Evolutionary conservation across 176 grass and related monocot genomes (phyloP), one percentile per base, ranked within the genome.

Genomic region (Carex littledalei): DNA sequence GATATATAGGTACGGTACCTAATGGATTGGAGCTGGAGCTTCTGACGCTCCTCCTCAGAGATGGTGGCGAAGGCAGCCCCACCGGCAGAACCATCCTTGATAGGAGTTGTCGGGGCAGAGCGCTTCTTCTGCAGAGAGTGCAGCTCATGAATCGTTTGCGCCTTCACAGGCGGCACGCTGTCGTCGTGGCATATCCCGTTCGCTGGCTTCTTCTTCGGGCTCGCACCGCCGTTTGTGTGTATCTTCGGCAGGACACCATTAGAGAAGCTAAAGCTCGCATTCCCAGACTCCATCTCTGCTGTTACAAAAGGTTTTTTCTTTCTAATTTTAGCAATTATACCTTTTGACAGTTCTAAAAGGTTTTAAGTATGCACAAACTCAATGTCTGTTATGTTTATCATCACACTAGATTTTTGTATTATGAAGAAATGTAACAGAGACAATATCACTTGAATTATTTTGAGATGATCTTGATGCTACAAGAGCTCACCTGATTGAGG

Each of bases 131-230:
- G 85, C 26, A 87, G 86, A 35, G 94, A 94, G 94, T 97, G 94
- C 70, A 99, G 88, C 90, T 99, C 93, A 88, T 95, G 91, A 84
- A 99, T 95, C 57, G 91, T 99, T 91, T 99, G 90, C 52, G 96
- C 96, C 87, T 88, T 87, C 87, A 95, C 93, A 59, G 91, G 85
- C 32, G 91, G 3, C 59, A 81, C 13, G 90, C 91, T 99, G 88
- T 99, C 96, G 72, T 99, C 96, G 78, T 99, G 96, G 93, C 96
- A 99, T 62, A 99, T 89, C 8, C 91, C 93, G 85, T 99, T 92
- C 3, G 83, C 87, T 61, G 71, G 84, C 83, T 95, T 88, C 80
- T 88, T 89, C 85, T 92, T 88, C 84, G 85, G 87, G 84, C 14
- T 74, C 11, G 57, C 86, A 3, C 21, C 35, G 8, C 63, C 55